phyloP scores from a whole-genome alignment of 2,329 filamentous ascomycete species.

The Xylariaceae sp. region DNA sequence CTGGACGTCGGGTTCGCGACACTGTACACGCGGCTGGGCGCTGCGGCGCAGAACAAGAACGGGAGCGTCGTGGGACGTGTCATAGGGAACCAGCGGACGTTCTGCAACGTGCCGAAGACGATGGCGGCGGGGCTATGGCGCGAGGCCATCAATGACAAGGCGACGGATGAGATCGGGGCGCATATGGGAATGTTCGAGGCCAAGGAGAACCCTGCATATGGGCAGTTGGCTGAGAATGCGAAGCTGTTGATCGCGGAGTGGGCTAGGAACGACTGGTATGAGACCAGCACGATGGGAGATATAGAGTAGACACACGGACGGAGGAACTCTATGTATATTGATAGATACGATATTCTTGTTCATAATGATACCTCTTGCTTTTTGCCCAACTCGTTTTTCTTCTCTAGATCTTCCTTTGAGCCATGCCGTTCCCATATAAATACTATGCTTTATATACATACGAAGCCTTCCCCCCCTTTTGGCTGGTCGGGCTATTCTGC shows the following conservation, averaged over 20 bases:
- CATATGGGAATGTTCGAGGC: constrained; percentile 80
- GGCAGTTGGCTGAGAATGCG: constrained; percentile 60
- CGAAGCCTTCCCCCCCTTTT: too few species aligned
- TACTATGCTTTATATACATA: too few species aligned
- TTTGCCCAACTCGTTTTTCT: not conserved
- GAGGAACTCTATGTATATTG: constrained; percentile 6
- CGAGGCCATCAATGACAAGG: constrained; percentile 72
- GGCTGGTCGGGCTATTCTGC: too few species aligned
- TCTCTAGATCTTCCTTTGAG: too few species aligned
- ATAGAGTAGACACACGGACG: constrained; percentile 27
- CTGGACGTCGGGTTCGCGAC: constrained; percentile 76
- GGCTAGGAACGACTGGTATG: constrained; percentile 64
- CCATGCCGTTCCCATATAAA: too few species aligned
- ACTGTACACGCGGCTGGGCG: constrained; percentile 80
- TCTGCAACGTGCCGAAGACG: constrained; percentile 73
- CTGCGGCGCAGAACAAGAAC: constrained; percentile 51
- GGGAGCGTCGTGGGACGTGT: constrained; percentile 52
- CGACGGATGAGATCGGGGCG: constrained; percentile 71
- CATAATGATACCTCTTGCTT: constrained; percentile 8
- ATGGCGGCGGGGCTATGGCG: constrained; percentile 54
- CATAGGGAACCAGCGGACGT: constrained; percentile 71
- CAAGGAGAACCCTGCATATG: constrained; percentile 68
- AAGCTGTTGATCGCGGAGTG: constrained; percentile 62
- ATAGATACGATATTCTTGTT: not conserved
- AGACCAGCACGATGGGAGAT: constrained; percentile 36